These are phyloP conservation scores for Arachis monticola DNA, from an alignment of 331 rosid genomes.

Conservation along the genomic window DNA sequence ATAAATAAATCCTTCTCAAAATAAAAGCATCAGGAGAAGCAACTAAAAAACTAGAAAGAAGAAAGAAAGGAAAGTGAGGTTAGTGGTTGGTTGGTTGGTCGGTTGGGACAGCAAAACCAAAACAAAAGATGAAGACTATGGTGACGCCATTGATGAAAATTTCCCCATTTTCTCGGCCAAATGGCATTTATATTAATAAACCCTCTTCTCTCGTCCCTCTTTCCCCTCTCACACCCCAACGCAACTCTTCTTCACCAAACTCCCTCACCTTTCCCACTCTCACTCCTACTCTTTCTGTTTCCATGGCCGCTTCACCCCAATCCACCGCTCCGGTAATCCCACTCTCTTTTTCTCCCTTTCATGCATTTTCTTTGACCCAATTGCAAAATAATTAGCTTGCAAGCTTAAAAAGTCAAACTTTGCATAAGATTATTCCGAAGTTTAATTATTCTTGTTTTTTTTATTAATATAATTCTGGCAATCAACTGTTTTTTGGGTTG, in stretches of 20 bases:
- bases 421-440: neutral
- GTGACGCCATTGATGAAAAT: conserved; percentile 60
- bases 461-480: neutral
- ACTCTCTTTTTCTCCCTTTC: conserved; percentile 27
- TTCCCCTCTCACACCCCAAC: conserved; percentile 44
- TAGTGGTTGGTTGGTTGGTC: neutral
- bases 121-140: conserved; percentile 49
- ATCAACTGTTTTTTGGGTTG: neutral
- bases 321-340: conserved; percentile 57
- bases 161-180: conserved; percentile 42
- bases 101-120: neutral
- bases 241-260: conserved; percentile 44
- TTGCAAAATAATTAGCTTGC: neutral
- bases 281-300: conserved; percentile 39
- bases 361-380: conserved; percentile 28
- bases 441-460: neutral
- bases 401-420: conserved; percentile 22
- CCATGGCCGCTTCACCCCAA: conserved; percentile 78
- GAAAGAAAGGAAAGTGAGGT: neutral
- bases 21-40: too few species aligned
- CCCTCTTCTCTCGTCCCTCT: conserved; percentile 43
- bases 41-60: neutral
- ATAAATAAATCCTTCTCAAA: too few species aligned
- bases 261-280: conserved; percentile 36
- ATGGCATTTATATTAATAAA: conserved; percentile 40